Base-by-base conservation (phyloP, 805 yeast genomes). In the Metschnikowia kofuensis region DNA sequence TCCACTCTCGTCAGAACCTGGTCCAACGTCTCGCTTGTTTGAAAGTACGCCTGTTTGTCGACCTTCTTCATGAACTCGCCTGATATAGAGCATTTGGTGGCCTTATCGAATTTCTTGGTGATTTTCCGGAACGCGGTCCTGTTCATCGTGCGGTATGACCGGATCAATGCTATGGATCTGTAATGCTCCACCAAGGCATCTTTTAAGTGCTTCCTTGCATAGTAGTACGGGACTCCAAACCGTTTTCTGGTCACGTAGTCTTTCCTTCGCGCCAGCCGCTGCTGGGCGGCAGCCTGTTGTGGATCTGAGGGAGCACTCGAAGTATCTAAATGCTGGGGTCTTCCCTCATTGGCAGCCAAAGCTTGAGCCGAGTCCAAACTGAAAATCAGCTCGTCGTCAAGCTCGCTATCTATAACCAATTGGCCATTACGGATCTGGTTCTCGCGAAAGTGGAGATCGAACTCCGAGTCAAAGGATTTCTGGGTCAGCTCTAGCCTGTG, bases 81-180 rank as follows among this genome's bases (percentile, higher is more conserved):
- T 11, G 80, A 70, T 4, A 76, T 55, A 1, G 70, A 56, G 9
- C 79, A 70, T 11, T 70, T 62, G 2, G 84, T 75, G 5, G 84
- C 75, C 60, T 94, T 94, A 67, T 94, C 99, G 63, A 82, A 91
- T 65, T 94, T 94, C 62, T 94, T 94, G 50, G 89, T 75, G 59
- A 94, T 83, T 60, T 94, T 94, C 45, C 96, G 78, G 59, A 91
- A 82, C 0, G 95, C 99, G 0, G 96, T 90, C 30, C 90, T 76
- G 66, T 94, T 94, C 57, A 91, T 66, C 42, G 84, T 73, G 55
- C 88, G 76, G 64, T 83, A 94, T 0, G 88, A 84, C 54, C 80
- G 80, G 43, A 87, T 67, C 34, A 88, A 74, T 50, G 87, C 87
- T 52, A 89, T 69, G 8, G 87, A 79, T 49, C 92, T 75, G 64